Evolutionary conservation across 73 alveolate genomes (phyloP), one percentile per base, ranked within the genome.

Genomic region (Durusdinium trenchii): DNA sequence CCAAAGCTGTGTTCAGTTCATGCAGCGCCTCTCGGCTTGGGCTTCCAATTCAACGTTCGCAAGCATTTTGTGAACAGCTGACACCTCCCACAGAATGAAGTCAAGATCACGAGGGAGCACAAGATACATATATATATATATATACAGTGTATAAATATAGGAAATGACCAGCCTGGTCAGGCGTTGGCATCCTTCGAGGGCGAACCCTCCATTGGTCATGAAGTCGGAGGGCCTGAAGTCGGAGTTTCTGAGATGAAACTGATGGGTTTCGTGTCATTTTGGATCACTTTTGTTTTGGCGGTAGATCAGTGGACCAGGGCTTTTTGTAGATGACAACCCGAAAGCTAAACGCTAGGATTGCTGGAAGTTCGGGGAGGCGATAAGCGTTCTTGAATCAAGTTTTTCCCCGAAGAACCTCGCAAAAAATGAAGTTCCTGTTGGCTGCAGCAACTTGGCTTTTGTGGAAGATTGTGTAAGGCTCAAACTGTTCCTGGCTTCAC

Each of bases 151-250:
- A 10, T 23, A 14, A 23, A 48, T 32, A 35, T 75, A 30, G 38
- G 35, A 75, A 32, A 75, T 2, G 28, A 6, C 47, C 35, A 28
- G 67, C 96, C 96, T 90, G 96, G 73, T 91, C 98, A 1, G 98
- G 98, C 6, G 90, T 91, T 30, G 98, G 98, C 98, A 91, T 91
- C 45, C 98, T 75, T 57, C 98, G 98, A 12, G 90, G 89, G 32
- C 98, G 89, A 3, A 91, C 85, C 36, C 82, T 79, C 98, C 98
- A 91, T 45, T 91, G 98, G 90, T 91, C 98, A 36, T 91, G 98
- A 47, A 91, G 89, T 23, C 98, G 82, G 76, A 91, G 50, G 54
- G 98, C 98, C 96, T 86, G 0, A 6, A n/a, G n/a, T n/a, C n/a
- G n/a, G n/a, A n/a, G n/a, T n/a, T n/a, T n/a, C n/a, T n/a, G n/a